A percentile compares a stretch with the other conserved stretches of the same genome.
Evolutionary conservation across 371 early-diverging fungal genomes (phyloP).

Genomic region (Basidiobolus meristosporus): DNA sequence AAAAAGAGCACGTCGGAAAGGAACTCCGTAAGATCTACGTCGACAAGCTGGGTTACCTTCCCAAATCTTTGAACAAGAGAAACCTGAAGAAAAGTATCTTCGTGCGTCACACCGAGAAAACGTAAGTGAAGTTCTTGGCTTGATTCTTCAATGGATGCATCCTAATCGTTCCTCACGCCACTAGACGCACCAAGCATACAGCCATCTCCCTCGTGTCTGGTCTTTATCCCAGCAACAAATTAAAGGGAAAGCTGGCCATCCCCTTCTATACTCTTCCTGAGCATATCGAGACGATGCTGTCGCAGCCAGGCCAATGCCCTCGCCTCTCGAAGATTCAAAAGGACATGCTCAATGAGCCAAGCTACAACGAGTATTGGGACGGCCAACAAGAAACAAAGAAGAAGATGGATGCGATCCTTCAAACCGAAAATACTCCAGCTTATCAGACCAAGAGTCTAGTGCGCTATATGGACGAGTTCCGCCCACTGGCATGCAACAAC

Average conservation of each 20-base stretch:
- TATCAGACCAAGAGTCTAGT: too few species aligned
- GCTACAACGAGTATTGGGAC: too few species aligned
- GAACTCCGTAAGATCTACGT: constrained; percentile 19
- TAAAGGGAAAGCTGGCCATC: constrained; percentile 1
- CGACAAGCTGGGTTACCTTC: too few species aligned
- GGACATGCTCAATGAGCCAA: constrained; percentile 4
- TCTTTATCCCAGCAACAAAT: constrained; percentile 12
- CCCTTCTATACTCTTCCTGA: constrained; percentile 18
- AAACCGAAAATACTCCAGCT: too few species aligned
- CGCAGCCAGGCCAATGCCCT: constrained; percentile 14
- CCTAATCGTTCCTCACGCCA: too few species aligned
- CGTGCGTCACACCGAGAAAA: constrained; percentile 10
- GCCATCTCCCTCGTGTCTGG: constrained; percentile 23
- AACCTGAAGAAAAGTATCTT: constrained; percentile 3
- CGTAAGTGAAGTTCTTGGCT: too few species aligned
- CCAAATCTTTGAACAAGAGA: background rate
- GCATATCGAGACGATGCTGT: constrained; percentile 25
- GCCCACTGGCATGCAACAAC: constrained; percentile 22
- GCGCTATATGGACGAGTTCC: constrained; percentile 18
- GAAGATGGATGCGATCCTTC: too few species aligned
- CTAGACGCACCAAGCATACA: constrained; percentile 26
- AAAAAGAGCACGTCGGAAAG: constrained; percentile 20
- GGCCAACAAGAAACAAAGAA: too few species aligned
- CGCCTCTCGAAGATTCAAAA: constrained; percentile 6
- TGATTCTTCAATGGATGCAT: too few species aligned